Evolutionary conservation across 768 basidiomycete species (phyloP), one percentile per base, ranked within the genome.

Genomic region (Suillus subluteus): DNA sequence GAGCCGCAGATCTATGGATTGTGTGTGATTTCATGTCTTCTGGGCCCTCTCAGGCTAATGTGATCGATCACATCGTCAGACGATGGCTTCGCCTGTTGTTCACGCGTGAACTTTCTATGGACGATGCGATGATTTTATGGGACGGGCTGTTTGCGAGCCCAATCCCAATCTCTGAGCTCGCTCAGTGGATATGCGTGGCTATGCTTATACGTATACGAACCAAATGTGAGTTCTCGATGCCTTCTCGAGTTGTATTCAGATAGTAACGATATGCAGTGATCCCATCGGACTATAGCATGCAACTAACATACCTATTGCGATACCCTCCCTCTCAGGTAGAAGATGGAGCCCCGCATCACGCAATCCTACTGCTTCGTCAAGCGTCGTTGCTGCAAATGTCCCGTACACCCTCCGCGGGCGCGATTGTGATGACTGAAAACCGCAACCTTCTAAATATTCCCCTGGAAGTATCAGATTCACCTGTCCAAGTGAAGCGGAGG

Each of bases 1-100:
- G 98, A 99, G 76, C 96, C 96, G 6, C 98, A 99, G 75, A 92
- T 99, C 23, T 99, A 95, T 79, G 95, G 94, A 65, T 96, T 99
- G 92, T 96, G 78, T 76, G 93, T 80, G 13, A 40, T 66, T 30
- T 65, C 23, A 67, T 65, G 6, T 61, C 13, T 43, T 32, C 30
- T 32, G 6, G 6, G 12, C 18, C 50, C 13, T 65, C 56, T 56
- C 50, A 16, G 37, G 32, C 46, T 74, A 55, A 74, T 58, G 16
- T 72, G 50, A 48, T 63, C 32, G 18, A 13, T 9, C 15, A 62
- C 67, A 30, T 58, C 61, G 30, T 54, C 68, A 96, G 95, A 66
- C 96, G 98, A 38, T 99, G 96, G 96, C 82, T 99, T 12, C 86
- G 98, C 43, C 81, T 99, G 21, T 81, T 99, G 7, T 99, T 98